phyloP scores from a whole-genome alignment of 2,329 filamentous ascomycete species.

The Ophiocordyceps unilateralis region DNA sequence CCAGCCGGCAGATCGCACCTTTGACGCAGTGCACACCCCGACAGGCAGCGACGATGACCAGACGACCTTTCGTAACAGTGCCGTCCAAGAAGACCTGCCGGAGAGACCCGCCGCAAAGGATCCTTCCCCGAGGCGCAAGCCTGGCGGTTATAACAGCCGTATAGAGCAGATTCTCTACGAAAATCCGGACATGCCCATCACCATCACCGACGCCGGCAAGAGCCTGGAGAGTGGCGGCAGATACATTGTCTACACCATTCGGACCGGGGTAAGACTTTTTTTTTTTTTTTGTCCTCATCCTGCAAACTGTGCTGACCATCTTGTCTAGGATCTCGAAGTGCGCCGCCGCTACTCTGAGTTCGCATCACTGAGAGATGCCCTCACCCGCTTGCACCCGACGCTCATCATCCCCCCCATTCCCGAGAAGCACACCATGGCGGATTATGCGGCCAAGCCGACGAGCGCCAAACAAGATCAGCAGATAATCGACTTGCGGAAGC shows the following conservation, averaged over 20 bases:
- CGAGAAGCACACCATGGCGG: conserved; percentile 97
- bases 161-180: conserved; percentile 97
- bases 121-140: conserved; percentile 44
- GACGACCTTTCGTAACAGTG: conserved; percentile 18
- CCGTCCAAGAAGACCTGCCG: conserved; percentile 24
- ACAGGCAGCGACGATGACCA: conserved; percentile 51
- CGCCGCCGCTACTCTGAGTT: conserved; percentile 94
- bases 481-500: conserved; percentile 91
- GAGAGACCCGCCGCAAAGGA: conserved; percentile 26
- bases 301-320: conserved; percentile 1
- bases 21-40: conserved; percentile 53
- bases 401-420: conserved; percentile 93
- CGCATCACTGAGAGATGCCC: conserved; percentile 70
- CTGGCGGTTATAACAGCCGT: conserved; percentile 81
- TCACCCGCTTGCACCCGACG: conserved; percentile 85
- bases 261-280: conserved; percentile 66
- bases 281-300: no score
- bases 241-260: conserved; percentile 94
- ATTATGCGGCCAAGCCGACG: conserved; percentile 94
- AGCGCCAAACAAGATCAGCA: conserved; percentile 95
- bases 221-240: conserved; percentile 79
- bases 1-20: conserved; percentile 17
- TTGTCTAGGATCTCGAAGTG: conserved; percentile 71
- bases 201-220: conserved; percentile 92
- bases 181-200: conserved; percentile 72